These are phyloP conservation scores for Withania somnifera DNA, from an alignment of 305 asterid species.

Conservation along the genomic window DNA sequence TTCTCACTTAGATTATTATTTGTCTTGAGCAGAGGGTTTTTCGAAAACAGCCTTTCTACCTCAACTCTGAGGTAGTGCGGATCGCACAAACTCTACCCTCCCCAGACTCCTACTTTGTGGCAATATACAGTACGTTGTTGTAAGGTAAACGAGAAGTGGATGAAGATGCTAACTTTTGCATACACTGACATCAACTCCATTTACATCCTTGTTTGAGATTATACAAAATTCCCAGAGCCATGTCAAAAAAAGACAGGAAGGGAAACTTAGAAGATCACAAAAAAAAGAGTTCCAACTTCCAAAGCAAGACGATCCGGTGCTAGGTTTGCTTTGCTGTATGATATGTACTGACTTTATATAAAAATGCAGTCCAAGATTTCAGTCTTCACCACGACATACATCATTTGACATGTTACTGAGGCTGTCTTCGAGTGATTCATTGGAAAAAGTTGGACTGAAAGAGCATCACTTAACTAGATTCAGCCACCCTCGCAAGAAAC, in stretches of 20 bases:
- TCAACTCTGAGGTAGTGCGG: too few relatives aligned
- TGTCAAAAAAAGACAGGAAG: background rate
- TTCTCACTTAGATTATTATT: too few relatives aligned
- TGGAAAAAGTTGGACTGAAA: background rate
- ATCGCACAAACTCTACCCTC: too few relatives aligned
- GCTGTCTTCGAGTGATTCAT: background rate
- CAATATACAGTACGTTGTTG: too few relatives aligned
- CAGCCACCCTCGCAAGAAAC: conserved; percentile 29
- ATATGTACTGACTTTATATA: background rate
- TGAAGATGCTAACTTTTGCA: background rate
- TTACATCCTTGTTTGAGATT: background rate
- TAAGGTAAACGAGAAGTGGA: too few relatives aligned
- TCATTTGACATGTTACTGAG: background rate
- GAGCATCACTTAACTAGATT: conserved; percentile 1
- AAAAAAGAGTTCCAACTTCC: too few relatives aligned
- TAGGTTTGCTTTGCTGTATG: background rate
- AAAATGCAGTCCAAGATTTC: background rate
- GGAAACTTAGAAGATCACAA: background rate
- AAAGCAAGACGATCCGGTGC: background rate
- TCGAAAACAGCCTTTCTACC: too few relatives aligned
- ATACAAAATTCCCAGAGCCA: background rate
- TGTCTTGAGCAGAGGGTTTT: too few relatives aligned
- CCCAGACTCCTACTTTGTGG: too few relatives aligned
- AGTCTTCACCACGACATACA: background rate
- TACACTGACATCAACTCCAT: background rate